Evolutionary conservation across 1,284 basidiomycete species (phyloP).

Genomic region (Moesziomyces sp.): DNA sequence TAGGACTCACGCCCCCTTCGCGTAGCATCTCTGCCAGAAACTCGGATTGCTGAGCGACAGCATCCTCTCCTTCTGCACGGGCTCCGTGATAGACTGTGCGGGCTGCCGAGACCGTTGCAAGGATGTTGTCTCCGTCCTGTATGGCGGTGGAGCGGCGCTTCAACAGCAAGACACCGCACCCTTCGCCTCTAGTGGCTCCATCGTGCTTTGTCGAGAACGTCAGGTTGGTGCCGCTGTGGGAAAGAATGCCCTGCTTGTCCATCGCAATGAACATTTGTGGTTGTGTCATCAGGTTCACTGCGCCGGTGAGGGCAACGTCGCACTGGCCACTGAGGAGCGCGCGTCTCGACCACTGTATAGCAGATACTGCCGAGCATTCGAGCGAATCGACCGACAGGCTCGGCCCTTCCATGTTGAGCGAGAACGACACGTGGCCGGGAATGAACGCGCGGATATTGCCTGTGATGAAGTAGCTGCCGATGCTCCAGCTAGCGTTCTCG

Average conservation of each 20-base stretch:
- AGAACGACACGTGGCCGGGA: conserved; percentile 43
- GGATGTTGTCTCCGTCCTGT: conserved; percentile 42
- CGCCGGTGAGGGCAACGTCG: conserved; percentile 47
- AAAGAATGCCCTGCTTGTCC: conserved; percentile 47
- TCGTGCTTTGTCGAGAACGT: conserved; percentile 38
- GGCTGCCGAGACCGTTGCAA: conserved; percentile 36
- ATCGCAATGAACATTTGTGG: conserved; percentile 53
- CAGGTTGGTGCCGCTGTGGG: conserved; percentile 28
- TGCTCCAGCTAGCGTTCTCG: conserved; percentile 48
- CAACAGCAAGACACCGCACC: conserved; percentile 46
- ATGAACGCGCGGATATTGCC: conserved; percentile 56
- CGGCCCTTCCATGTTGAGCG: conserved; percentile 43
- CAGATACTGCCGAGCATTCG: conserved; percentile 39
- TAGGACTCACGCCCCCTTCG: conserved; percentile 7
- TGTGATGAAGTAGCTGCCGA: conserved; percentile 55
- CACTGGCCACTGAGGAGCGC: conserved; percentile 47
- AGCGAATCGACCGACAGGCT: conserved; percentile 42
- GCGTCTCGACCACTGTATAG: conserved; percentile 41
- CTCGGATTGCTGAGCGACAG: conserved; percentile 7
- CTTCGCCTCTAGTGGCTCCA: conserved; percentile 50
- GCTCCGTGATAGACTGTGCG: conserved; percentile 23
- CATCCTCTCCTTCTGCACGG: background rate
- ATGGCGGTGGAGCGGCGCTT: conserved; percentile 49
- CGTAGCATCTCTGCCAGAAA: conserved; percentile 21
- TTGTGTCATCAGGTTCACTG: conserved; percentile 41